Conservation (phyloP, 2,329 filamentous ascomycete species). For the Trichoderma simmonsii region DNA sequence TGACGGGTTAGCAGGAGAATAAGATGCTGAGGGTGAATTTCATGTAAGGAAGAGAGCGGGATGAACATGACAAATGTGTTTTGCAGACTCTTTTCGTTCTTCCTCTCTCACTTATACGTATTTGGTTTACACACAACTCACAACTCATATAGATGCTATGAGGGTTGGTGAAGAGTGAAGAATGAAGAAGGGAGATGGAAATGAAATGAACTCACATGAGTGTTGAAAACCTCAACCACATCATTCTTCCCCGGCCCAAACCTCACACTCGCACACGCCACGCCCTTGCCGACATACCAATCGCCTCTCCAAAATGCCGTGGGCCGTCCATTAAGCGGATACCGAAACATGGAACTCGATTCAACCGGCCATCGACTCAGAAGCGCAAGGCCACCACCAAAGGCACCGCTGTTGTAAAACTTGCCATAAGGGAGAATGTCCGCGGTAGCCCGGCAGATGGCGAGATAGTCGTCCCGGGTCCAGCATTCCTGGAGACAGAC, state of each 20-base stretch:
- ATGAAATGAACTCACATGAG: constrained; percentile 58
- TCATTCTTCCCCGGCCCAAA: constrained; percentile 63
- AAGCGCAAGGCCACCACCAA: constrained; percentile 85
- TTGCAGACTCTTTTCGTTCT: neutral
- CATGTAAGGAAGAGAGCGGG: neutral
- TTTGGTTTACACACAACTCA: neutral
- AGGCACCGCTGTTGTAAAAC: constrained; percentile 86
- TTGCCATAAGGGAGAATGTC: constrained; percentile 83
- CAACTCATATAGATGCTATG: neutral
- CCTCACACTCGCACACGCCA: constrained; percentile 77
- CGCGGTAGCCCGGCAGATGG: constrained; percentile 70
- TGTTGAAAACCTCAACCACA: constrained; percentile 85
- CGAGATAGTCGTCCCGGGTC: constrained; percentile 78
- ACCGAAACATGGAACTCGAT: constrained; percentile 80
- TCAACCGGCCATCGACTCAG: constrained; percentile 90
- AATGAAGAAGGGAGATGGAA: neutral
- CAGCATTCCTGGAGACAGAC: constrained; percentile 96
- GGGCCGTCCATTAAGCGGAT: constrained; percentile 88
- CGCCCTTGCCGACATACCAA: constrained; percentile 94
- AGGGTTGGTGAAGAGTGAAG: neutral
- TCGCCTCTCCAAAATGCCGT: constrained; percentile 93
- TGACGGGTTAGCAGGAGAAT: neutral
- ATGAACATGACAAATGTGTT: neutral
- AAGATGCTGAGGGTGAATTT: neutral
- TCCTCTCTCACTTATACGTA: neutral